Base-by-base conservation (phyloP, 495 filamentous ascomycete genomes). In the Tuber melanosporum region DNA sequence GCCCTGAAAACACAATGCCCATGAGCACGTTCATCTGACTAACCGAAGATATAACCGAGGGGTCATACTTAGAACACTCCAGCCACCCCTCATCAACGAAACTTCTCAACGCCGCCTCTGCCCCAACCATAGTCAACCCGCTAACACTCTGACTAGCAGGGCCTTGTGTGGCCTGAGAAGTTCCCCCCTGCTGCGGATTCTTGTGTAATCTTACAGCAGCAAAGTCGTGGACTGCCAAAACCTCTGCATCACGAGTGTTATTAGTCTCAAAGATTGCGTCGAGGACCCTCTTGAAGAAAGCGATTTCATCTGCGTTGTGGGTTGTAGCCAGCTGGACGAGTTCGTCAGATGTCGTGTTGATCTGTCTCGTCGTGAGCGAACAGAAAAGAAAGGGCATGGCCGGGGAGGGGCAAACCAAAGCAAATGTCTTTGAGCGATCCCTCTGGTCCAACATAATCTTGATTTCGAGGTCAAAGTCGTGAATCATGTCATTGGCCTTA, bases 251-350 rank as follows among this genome's bases (percentile, higher is more conserved):
- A 39, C 85, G 85, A 0, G 91, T 93, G 80, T 98, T 98, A 83
- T 94, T 89, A 6, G 87, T 91, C 71, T 94, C 92, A 82, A 98
- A 98, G 91, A 99, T 97, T 78, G 88, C 90, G 84, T 98, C 95
- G 0, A 99, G 89, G 22, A 98, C 83, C 1, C 95, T 86, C 85
- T 96, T 94, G 75, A 98, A 87, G 84, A 92, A 99, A 17, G 92
- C 89, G 49, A 98, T 93, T 85, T 98, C 94, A 76, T 98, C 96
- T 32, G 92, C 85, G 0, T 89, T 86, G 83, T 91, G 90, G 0
- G 88, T 89, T 1, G 95, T 98, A n/a, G 93, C 93, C 41, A 97
- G 87, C 83, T 97, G 94, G 1, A 92, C 95, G 17, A 93, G 82
- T 0, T 91, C 85, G 84, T 98, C 95, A 76, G 90, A 92, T 39